Evolutionary conservation across 2,329 filamentous ascomycete genomes (phyloP), one percentile per base, ranked within the genome.

Genomic region (Phaeosphaeriaceae sp.): DNA sequence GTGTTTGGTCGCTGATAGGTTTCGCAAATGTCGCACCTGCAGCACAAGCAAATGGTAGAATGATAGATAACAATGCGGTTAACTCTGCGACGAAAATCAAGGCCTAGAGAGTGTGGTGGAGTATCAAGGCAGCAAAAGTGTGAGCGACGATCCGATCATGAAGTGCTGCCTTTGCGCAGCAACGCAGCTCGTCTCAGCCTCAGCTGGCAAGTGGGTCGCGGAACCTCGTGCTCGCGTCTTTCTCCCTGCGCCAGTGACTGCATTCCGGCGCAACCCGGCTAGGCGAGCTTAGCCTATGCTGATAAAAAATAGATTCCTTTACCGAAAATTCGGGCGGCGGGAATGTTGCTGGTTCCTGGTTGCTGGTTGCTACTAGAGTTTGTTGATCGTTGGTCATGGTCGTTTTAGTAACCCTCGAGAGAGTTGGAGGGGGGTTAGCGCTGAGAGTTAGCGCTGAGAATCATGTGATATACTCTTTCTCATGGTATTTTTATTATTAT

Each of bases 101-200:
- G 35, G 23, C 38, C 26, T 34, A 46, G 30, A 35, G 37, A 36
- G 20, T 15, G 39, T 35, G 18, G 12, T 16, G 33, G 36, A 17
- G 36, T 23, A 17, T 6, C 40, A 32, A 46, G 17, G 35, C 44
- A 38, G 42, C 37, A 43, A 53, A 36, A 38, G n/a, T n/a, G n/a
- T n/a, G 35, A 39, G 20, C 32, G 20, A 42, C 39, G 16, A 46
- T 46, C 45, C 42, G 42, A 41, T 41, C 23, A 26, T 8, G 23
- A 26, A 48, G 26, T 17, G 44, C 33, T 35, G 41, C 12, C 33
- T 32, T 46, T 34, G 20, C 33, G 34, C 43, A 38, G 43, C 43
- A 45, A 37, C 33, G 34, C 39, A 42, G 39, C 39, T 33, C 43
- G 56, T 59, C 54, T 59, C 56, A 56, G 52, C 52, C 52, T 52